A percentile compares a stretch with the other conserved stretches of the same genome.
Conservation (phyloP, 179 eudicot species). For the Camellia oleifera region DNA sequence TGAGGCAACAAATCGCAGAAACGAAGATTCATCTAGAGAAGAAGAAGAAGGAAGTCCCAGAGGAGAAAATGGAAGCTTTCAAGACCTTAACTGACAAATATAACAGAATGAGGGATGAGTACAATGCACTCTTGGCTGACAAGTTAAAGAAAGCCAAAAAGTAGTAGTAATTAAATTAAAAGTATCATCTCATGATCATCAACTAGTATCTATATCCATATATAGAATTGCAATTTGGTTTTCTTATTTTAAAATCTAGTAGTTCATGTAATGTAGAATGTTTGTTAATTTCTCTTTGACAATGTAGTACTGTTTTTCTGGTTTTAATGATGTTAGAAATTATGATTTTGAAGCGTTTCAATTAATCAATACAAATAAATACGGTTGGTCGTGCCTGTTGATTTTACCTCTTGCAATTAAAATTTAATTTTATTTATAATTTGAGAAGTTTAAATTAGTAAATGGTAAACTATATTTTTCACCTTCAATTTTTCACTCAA, state of each 20-base stretch:
- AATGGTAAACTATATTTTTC: no score
- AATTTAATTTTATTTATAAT: no score
- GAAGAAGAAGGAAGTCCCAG: conserved; percentile 22
- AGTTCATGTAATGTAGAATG: not conserved
- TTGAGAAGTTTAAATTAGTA: no score
- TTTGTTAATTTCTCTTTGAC: not conserved
- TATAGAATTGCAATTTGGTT: not conserved
- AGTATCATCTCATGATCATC: not conserved
- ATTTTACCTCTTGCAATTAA: no score
- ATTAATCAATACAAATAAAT: no score
- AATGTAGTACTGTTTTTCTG: not conserved
- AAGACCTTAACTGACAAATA: conserved; percentile 26
- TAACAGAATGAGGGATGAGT: conserved; percentile 30
- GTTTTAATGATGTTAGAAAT: no score
- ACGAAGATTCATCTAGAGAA: conserved; percentile 20
- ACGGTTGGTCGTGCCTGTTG: no score
- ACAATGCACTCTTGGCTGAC: conserved; percentile 20
- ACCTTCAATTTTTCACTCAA: no score
- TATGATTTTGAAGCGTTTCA: no score
- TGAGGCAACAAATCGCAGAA: conserved; percentile 33
- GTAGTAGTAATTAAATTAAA: not conserved
- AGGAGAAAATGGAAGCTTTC: conserved; percentile 28
- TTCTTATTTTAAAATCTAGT: not conserved
- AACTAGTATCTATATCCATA: no score
- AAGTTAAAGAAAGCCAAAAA: not conserved